A percentile compares a stretch with the other conserved stretches of the same genome.
Conservation (phyloP, 2,329 filamentous ascomycete species). For the Periconia digitata region DNA sequence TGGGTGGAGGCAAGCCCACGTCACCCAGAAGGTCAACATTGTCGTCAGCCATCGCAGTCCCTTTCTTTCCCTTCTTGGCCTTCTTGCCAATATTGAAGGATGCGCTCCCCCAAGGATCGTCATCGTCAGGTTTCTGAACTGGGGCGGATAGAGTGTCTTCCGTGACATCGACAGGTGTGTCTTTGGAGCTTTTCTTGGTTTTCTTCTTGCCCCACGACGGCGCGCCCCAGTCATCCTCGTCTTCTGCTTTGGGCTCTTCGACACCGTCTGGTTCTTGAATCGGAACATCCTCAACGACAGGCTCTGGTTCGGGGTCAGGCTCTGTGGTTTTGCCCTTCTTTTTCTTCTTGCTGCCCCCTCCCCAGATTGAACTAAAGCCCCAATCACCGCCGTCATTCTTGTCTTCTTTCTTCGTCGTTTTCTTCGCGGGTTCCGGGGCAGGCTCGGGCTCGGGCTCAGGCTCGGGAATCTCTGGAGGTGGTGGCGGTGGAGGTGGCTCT, state of each 20-base stretch:
- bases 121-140: slow-evolving; percentile 49
- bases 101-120: slow-evolving; percentile 41
- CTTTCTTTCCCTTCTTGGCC: slow-evolving; percentile 58
- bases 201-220: slow-evolving; percentile 59
- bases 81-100: slow-evolving; percentile 52
- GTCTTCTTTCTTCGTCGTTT: slow-evolving; percentile 32
- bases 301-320: slow-evolving; percentile 22
- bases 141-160: slow-evolving; percentile 43
- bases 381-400: slow-evolving; percentile 36
- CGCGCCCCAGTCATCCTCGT: slow-evolving; percentile 58
- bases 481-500: slow-evolving; percentile 22
- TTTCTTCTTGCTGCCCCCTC: slow-evolving; percentile 50
- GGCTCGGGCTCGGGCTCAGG: slow-evolving; percentile 16
- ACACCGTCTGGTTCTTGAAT: slow-evolving; percentile 51
- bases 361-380: slow-evolving; percentile 42
- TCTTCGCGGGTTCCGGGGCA: slow-evolving; percentile 31
- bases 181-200: slow-evolving; percentile 41
- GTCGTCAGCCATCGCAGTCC: slow-evolving; percentile 52
- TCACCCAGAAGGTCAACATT: slow-evolving; percentile 45
- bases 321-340: slow-evolving; percentile 45
- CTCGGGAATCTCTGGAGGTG: slow-evolving; percentile 30
- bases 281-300: slow-evolving; percentile 29
- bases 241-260: slow-evolving; percentile 53
- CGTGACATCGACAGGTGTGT: slow-evolving; percentile 42
- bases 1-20: slow-evolving; percentile 49